Evolutionary conservation across 148 eudicot genomes (phyloP), one percentile per base, ranked within the genome.

Genomic region (Rhododendron henanense): DNA sequence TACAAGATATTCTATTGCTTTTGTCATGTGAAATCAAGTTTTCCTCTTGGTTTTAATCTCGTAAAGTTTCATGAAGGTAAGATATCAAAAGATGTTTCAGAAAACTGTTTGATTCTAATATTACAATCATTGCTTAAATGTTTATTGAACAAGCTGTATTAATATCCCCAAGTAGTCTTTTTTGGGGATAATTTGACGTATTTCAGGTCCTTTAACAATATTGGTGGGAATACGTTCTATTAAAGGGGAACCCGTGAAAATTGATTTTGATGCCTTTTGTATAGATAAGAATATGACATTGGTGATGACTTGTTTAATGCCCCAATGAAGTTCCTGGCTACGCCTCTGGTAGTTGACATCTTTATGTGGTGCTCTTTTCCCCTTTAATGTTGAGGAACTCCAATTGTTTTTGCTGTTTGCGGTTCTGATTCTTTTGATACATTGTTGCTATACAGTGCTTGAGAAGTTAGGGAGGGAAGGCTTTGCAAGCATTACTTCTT

Each of bases 401-500:
- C 79, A 3, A 39, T 71, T 47, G n/a, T 69, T 69, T 47, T 45
- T 81, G 33, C 81, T 39, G 44, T 15, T n/a, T 37, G 48, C n/a
- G 23, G n/a, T 80, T 65, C 73, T 76, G 47, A 81, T 79, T n/a
- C 55, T 79, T 81, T 3, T 73, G 44, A 14, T 82, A 39, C 23
- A 9, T 57, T 50, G 78, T 47, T 81, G 39, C 84, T 73, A 23
- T 78, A 28, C 89, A 91, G 91, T 71, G 81, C 63, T 28, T 10
- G 90, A 86, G 82, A 90, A 87, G 85, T 75, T 61, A 28, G 86
- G 84, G 55, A 87, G 87, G 85, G 90, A 91, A 44, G 76, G 85
- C 63, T 94, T 94, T 90, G 94, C 93, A 33, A 92, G 93, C 85
- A 88, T 89, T 87, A 83, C 89, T 85, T 84, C 93, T 53, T 84